Base-by-base conservation (phyloP, 768 basidiomycete genomes). In the Suillus subluteus region DNA sequence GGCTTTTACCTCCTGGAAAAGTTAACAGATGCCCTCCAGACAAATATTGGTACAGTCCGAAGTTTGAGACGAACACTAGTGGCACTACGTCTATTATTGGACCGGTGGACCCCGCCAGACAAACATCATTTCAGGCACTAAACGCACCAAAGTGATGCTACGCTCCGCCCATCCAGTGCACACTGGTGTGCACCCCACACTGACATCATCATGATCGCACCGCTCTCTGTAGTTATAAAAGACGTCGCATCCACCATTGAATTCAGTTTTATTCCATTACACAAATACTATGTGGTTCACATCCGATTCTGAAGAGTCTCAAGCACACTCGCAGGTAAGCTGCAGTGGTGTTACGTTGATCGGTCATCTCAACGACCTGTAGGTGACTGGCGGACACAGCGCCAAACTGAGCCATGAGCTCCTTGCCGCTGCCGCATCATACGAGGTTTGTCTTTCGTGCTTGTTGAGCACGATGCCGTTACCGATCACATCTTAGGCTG, bases 1-100 rank as follows among this genome's bases (percentile, higher is more conserved):
- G 98, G 98, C 32, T 32, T 32, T 32, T 32, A 32, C 32, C 32
- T 32, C 32, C 32, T 32, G 32, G 32, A 32, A 32, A 32, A 32
- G 32, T 32, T 32, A 32, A 32, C 32, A 37, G 37, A 37, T 37
- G 37, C 37, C 37, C 8, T 37, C 37, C 37, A 11, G 8, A 6
- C 6, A n/a, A 35, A 35, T 6, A 35, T 35, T 35, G 35, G 6
- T 35, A 35, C 37, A 37, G 38, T 40, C 38, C 38, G 13, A 13
- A 40, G 38, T 40, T 35, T 37, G 37, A 37, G 37, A 37, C 37
- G 7, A 37, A 37, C 9, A 37, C 0, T 37, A 37, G 7, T 37
- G 4, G 9, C 4, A 37, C 9, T 37, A 6, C 35, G 32, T 32
- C 32, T 32, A 32, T 32, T 32, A 32, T 37, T 37, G 6, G 8